Evolutionary conservation across 1,139 yeast genomes (phyloP).

Genomic region (Saccharomyces hybrid): DNA sequence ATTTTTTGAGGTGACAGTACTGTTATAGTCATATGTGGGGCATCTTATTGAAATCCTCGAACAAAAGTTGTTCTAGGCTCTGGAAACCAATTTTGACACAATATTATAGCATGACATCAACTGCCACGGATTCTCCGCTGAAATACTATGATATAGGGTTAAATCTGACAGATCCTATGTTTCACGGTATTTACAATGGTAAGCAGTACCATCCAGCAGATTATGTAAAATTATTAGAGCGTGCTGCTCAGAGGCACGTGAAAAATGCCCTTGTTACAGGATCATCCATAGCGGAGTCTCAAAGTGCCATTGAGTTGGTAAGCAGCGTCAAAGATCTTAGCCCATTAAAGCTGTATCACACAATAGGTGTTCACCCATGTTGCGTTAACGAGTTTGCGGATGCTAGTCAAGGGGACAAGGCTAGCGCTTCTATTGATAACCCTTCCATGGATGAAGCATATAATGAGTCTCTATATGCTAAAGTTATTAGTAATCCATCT

Average conservation of each 20-base stretch:
- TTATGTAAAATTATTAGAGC: slow-evolving; percentile 49
- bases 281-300: slow-evolving; percentile 61
- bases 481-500: slow-evolving; percentile 34
- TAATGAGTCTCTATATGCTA: slow-evolving; percentile 29
- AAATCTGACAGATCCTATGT: slow-evolving; percentile 85
- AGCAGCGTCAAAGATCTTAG: slow-evolving; percentile 25
- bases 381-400: slow-evolving; percentile 56
- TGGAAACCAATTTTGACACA: slow-evolving; percentile 1
- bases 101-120: slow-evolving; percentile 1
- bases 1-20: background rate
- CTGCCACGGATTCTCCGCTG: background rate
- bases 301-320: slow-evolving; percentile 41
- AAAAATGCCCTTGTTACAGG: slow-evolving; percentile 74
- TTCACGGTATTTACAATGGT: slow-evolving; percentile 71
- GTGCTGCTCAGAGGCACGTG: slow-evolving; percentile 65
- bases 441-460: slow-evolving; percentile 22
- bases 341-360: slow-evolving; percentile 41
- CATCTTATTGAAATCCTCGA: background rate
- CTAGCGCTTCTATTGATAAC: slow-evolving; percentile 10
- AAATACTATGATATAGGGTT: slow-evolving; percentile 49
- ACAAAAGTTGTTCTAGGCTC: background rate
- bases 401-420: slow-evolving; percentile 7
- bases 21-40: background rate
- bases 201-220: slow-evolving; percentile 62
- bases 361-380: slow-evolving; percentile 96